Conservation (phyloP, 2,329 filamentous ascomycete genomes). For the Neurospora sp. region DNA sequence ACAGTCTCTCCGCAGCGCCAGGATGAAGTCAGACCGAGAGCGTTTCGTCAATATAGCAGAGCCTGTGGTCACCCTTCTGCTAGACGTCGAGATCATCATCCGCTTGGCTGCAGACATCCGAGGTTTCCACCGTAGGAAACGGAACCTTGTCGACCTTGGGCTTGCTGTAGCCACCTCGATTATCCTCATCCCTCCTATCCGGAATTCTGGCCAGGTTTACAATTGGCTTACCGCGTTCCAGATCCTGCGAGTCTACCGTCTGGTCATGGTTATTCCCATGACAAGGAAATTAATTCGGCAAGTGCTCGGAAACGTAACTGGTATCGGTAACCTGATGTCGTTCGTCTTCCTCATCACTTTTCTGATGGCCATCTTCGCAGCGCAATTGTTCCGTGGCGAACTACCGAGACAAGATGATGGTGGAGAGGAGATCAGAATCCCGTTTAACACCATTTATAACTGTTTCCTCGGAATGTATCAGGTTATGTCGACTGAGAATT, state of each 20-base stretch:
- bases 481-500: conserved; percentile 90
- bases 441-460: conserved; percentile 88
- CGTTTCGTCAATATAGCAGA: conserved; percentile 65
- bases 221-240: conserved; percentile 90
- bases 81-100: conserved; percentile 74
- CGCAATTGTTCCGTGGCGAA: conserved; percentile 85
- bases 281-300: conserved; percentile 79
- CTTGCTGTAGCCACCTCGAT: conserved; percentile 74
- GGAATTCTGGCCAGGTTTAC: conserved; percentile 60
- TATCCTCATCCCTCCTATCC: conserved; percentile 78
- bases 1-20: conserved; percentile 67
- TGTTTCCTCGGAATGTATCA: conserved; percentile 98
- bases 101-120: conserved; percentile 74
- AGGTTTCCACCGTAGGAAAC: conserved; percentile 61
- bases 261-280: conserved; percentile 81
- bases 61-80: conserved; percentile 63
- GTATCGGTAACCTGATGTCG: conserved; percentile 88
- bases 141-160: conserved; percentile 71
- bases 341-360: conserved; percentile 97
- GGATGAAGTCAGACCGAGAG: conserved; percentile 54
- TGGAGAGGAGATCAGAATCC: conserved; percentile 58
- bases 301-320: conserved; percentile 82
- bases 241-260: conserved; percentile 81
- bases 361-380: conserved; percentile 83
- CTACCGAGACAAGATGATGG: conserved; percentile 53